Percentiles rank a stretch among this genome's conserved stretches.
Evolutionary conservation across 257 asterid genomes (phyloP).

Genomic region (Parsonsia alboflavescens): DNA sequence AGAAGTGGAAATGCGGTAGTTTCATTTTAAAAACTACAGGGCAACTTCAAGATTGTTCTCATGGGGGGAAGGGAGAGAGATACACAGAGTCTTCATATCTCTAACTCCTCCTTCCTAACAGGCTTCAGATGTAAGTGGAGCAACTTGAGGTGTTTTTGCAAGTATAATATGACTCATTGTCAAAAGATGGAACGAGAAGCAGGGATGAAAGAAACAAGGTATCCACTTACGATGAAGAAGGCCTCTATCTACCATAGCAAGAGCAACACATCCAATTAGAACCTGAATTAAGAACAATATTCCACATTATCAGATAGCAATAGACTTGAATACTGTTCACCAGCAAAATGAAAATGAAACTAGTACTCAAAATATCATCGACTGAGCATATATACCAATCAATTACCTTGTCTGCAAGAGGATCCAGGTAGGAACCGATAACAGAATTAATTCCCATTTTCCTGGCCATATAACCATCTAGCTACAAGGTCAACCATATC

Average conservation of each 20-base stretch:
- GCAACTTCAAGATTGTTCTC: neutral
- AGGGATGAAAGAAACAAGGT: conserved; percentile 2
- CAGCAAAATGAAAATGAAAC: conserved; percentile 5
- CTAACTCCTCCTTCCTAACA: neutral
- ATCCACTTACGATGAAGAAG: conserved; percentile 72
- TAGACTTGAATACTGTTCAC: neutral
- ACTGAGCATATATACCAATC: neutral
- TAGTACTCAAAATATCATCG: neutral
- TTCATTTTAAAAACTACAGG: neutral
- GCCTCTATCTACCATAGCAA: conserved; percentile 86
- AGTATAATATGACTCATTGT: neutral
- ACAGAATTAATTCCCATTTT: conserved; percentile 83
- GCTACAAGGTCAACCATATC: conserved; percentile 38
- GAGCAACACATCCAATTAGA: conserved; percentile 75
- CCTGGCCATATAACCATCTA: conserved; percentile 94
- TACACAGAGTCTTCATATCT: neutral
- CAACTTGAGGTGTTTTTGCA: neutral
- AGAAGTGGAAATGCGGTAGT: neutral
- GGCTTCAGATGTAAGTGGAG: neutral
- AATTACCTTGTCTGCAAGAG: conserved; percentile 93
- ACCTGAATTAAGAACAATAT: conserved; percentile 39
- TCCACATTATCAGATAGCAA: conserved; percentile 4
- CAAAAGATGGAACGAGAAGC: neutral
- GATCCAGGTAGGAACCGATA: conserved; percentile 97
- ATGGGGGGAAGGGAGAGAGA: neutral